phyloP scores from a whole-genome alignment of 2,329 filamentous ascomycete genomes.

The Chaetomiaceae sp. region DNA sequence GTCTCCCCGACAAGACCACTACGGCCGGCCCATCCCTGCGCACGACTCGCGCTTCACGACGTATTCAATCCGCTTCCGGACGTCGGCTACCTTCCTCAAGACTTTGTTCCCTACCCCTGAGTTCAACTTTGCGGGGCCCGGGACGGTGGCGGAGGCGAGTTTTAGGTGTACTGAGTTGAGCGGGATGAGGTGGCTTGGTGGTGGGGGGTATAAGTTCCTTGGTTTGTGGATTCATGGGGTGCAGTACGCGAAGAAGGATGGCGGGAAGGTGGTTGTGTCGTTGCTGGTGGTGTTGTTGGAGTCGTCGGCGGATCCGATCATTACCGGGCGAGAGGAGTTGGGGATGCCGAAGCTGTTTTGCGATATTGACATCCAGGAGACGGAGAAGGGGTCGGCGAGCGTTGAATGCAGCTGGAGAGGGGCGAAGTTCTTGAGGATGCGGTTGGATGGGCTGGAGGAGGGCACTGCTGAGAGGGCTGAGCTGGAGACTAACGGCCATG shows the following conservation, averaged over 20 bases:
- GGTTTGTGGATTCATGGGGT: constrained; percentile 61
- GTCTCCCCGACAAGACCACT: constrained; percentile 38
- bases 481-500: background rate
- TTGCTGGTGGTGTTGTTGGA: constrained; percentile 58
- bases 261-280: constrained; percentile 44
- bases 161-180: constrained; percentile 40
- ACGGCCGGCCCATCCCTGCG: constrained; percentile 20
- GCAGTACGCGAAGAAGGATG: constrained; percentile 48
- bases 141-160: constrained; percentile 43
- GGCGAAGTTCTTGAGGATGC: background rate
- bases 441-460: background rate
- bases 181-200: constrained; percentile 58
- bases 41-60: constrained; percentile 37
- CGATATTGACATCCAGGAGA: constrained; percentile 41
- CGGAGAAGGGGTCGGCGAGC: background rate
- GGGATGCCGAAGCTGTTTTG: constrained; percentile 58
- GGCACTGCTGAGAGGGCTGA: background rate
- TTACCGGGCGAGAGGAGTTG: constrained; percentile 56
- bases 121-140: constrained; percentile 40
- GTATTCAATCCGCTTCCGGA: constrained; percentile 46
- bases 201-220: constrained; percentile 52
- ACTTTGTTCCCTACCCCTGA: constrained; percentile 43
- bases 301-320: constrained; percentile 53
- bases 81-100: constrained; percentile 44
- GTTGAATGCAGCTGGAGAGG: constrained; percentile 6